phyloP scores from a whole-genome alignment of 768 basidiomycete species.

The Russula olivacea region DNA sequence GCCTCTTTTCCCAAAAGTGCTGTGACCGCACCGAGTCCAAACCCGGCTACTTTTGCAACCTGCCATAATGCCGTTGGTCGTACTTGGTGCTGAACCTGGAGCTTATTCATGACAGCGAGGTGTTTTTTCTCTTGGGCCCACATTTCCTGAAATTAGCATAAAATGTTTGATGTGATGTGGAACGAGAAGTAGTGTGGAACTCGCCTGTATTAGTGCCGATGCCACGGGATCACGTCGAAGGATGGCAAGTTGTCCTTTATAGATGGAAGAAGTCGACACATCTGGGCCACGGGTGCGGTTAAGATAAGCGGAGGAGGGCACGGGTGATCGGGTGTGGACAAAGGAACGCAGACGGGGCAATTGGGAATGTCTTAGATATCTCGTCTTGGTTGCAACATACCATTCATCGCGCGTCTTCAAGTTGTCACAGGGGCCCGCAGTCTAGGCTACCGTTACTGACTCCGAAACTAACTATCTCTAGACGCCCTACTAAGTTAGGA shows the following conservation, averaged over 20 bases:
- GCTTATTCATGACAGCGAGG: constrained; percentile 74
- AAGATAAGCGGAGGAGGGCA: too few relatives aligned
- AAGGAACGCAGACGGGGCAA: neutral
- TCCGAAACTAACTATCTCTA: too few relatives aligned
- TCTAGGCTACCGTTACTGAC: too few relatives aligned
- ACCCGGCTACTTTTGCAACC: constrained; percentile 81
- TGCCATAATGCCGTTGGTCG: constrained; percentile 82
- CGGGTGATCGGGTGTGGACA: constrained; percentile 31
- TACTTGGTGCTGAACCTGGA: constrained; percentile 76
- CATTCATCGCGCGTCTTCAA: too few relatives aligned
- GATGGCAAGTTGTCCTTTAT: constrained; percentile 77
- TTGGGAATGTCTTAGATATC: neutral
- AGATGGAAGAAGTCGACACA: constrained; percentile 63
- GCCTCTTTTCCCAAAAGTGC: constrained; percentile 88
- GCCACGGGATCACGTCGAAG: constrained; percentile 52
- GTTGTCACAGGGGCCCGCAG: too few relatives aligned
- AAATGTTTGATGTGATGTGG: neutral
- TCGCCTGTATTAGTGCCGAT: constrained; percentile 68
- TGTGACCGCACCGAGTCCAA: constrained; percentile 77
- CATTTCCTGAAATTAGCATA: constrained; percentile 67
- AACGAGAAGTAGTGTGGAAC: constrained; percentile 26
- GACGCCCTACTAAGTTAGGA: too few relatives aligned
- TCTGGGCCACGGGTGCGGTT: constrained; percentile 32
- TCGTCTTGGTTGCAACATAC: neutral
- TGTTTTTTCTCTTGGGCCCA: constrained; percentile 97